Base-by-base conservation (phyloP, 2,329 filamentous ascomycete genomes). In the Xylariaceae sp. region DNA sequence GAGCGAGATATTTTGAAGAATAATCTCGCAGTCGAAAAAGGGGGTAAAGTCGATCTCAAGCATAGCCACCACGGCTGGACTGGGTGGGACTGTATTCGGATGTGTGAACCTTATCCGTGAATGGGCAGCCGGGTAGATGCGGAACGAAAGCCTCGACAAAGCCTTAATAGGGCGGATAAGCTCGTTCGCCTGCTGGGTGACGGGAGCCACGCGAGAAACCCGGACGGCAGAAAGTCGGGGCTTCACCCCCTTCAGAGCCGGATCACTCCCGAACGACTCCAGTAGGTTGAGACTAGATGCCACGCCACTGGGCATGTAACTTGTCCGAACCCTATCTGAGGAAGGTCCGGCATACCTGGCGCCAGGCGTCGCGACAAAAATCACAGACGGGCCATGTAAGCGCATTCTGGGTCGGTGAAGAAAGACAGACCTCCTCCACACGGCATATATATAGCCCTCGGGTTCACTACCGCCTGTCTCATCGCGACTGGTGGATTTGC, bases 221-320 rank as follows among this genome's bases (percentile, higher is more conserved):
- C 85, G 73, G 44, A 84, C 69, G 4, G 85, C 83, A 8, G 85
- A 88, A 2, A 92, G 68, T 19, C 76, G 75, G 32, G 85, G 83
- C 49, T 72, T 71, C 17, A 78, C 65, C 24, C 80, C 77, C 12
- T 65, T 67, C 13, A 88, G 66, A 17, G 71, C 73, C 15, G 79
- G 75, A 54, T 88, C 85, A 45, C 69, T 69, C 36, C 73, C 71
- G 44, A 90, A 85, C 3, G 85, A 74, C 55, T 85, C 81, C 11
- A 92, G 74, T n/a, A 90, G 68, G 58, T 90, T 92, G 46, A 86
- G 69, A 2, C 83, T 81, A 5, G 81, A 74, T 0, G 85, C 80
- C 17, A 81, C 63, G 41, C 79, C 76, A 54, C 81, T 86, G 24
- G 76, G 74, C 21, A 90, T 70, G 54, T 87, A 88, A 36, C 83